A percentile compares a stretch with the other conserved stretches of the same genome.
Conservation (phyloP, 2,329 filamentous ascomycete genomes). For the Cadophora sp. region DNA sequence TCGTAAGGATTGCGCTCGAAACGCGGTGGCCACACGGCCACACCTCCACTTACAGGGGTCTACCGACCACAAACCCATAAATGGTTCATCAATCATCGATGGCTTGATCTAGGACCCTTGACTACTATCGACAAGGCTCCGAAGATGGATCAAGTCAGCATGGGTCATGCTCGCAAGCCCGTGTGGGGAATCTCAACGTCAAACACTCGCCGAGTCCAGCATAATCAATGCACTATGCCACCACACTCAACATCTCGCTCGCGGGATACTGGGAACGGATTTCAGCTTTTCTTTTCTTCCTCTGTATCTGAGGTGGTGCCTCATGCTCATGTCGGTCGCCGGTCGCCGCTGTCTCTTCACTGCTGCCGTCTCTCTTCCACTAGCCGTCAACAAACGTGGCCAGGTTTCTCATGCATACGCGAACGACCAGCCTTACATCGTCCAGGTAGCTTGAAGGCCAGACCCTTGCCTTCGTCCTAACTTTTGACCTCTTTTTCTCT, state of each 20-base stretch:
- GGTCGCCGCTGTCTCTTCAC: constrained; percentile 36
- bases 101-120: constrained; percentile 36
- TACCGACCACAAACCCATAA: constrained; percentile 26
- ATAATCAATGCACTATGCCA: constrained; percentile 45
- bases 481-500: constrained; percentile 29
- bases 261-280: constrained; percentile 27
- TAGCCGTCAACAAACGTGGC: constrained; percentile 42
- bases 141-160: constrained; percentile 37
- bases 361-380: constrained; percentile 38
- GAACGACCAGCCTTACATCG: constrained; percentile 39
- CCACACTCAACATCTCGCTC: constrained; percentile 29
- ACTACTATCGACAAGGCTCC: constrained; percentile 44
- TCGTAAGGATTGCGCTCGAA: constrained; percentile 36
- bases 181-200: constrained; percentile 45
- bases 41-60: constrained; percentile 31
- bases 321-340: constrained; percentile 41
- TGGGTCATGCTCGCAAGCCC: constrained; percentile 37
- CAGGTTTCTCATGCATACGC: constrained; percentile 36
- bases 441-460: constrained; percentile 30
- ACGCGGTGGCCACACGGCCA: constrained; percentile 38
- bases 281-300: constrained; percentile 30
- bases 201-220: constrained; percentile 44
- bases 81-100: constrained; percentile 39
- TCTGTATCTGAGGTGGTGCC: constrained; percentile 33
- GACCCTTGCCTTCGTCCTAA: constrained; percentile 38